A percentile compares a stretch with the other conserved stretches of the same genome.
phyloP scores from a whole-genome alignment of 2,329 filamentous ascomycete genomes.

The Colletotrichum sp. region DNA sequence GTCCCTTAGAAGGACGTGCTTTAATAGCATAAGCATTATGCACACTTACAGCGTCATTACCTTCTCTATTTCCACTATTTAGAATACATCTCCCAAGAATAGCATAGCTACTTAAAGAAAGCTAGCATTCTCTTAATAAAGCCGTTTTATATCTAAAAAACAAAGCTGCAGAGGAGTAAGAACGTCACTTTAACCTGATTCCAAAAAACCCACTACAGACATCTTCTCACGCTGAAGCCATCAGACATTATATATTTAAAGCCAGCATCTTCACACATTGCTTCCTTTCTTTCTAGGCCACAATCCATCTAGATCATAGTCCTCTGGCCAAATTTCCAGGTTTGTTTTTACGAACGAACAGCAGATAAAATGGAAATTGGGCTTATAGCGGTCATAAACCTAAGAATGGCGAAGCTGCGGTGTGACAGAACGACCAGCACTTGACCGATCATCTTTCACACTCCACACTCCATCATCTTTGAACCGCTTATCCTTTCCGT shows the following conservation, averaged over 20 bases:
- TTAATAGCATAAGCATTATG: rapidly evolving
- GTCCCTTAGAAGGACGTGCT: not conserved
- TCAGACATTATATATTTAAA: not conserved
- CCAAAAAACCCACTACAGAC: no score
- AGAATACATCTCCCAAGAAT: not conserved
- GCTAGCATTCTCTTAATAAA: not conserved
- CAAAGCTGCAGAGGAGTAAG: not conserved
- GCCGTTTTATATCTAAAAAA: not conserved
- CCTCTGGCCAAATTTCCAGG: not conserved
- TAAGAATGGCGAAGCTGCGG: not conserved
- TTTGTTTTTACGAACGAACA: rapidly evolving
- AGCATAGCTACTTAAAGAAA: not conserved
- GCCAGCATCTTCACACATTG: not conserved
- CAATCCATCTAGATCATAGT: rapidly evolving
- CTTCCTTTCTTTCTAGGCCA: not conserved
- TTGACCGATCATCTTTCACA: not conserved
- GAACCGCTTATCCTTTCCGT: rapidly evolving
- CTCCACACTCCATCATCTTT: not conserved
- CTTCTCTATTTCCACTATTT: rapidly evolving
- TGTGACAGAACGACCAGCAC: not conserved
- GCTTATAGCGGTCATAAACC: not conserved
- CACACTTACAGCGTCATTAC: not conserved
- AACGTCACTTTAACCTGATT: no score
- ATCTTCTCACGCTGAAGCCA: not conserved
- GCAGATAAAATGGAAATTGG: not conserved